These are phyloP conservation scores for Plasmopara halstedii DNA, from an alignment of 352 stramenopile genomes.

Conservation along the genomic window DNA sequence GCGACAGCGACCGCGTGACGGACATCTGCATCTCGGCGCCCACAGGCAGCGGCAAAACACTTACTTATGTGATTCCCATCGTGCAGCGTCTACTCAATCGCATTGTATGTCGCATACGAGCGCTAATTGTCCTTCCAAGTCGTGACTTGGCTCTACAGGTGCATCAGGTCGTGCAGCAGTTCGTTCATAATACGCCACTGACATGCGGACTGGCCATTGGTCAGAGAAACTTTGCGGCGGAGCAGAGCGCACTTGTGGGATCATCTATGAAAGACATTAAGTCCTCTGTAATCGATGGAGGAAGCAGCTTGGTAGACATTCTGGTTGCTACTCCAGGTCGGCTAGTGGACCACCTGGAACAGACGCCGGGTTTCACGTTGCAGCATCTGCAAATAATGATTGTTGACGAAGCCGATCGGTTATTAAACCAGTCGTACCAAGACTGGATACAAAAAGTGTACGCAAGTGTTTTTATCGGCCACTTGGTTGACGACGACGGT, in stretches of 20 bases:
- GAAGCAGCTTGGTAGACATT: slow-evolving; percentile 90
- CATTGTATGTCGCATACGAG: slow-evolving; percentile 84
- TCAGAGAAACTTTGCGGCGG: slow-evolving; percentile 82
- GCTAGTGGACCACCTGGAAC: slow-evolving; percentile 95
- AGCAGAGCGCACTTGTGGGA: slow-evolving; percentile 69
- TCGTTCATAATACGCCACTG: slow-evolving; percentile 65
- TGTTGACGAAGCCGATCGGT: slow-evolving; percentile 95
- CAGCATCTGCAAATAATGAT: slow-evolving; percentile 96
- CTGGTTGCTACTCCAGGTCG: slow-evolving; percentile 95
- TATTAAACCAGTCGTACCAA: slow-evolving; percentile 97
- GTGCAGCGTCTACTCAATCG: slow-evolving; percentile 84
- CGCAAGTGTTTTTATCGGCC: slow-evolving; percentile 66
- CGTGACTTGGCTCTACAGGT: slow-evolving; percentile 94
- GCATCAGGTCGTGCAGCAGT: slow-evolving; percentile 59
- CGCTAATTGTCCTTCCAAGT: slow-evolving; percentile 94
- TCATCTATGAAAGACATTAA: slow-evolving; percentile 6
- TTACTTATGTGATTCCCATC: slow-evolving; percentile 95
- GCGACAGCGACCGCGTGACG: slow-evolving; percentile 63
- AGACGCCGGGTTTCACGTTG: slow-evolving; percentile 96
- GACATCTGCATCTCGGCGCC: slow-evolving; percentile 97
- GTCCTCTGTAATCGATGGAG: slow-evolving; percentile 31
- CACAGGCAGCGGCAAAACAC: slow-evolving; percentile 96
- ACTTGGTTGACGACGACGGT: slow-evolving; percentile 37
- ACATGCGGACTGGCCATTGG: slow-evolving; percentile 88
- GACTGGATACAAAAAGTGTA: slow-evolving; percentile 94